Conservation (phyloP, 331 rosid genomes). For the Saraca asoca region DNA sequence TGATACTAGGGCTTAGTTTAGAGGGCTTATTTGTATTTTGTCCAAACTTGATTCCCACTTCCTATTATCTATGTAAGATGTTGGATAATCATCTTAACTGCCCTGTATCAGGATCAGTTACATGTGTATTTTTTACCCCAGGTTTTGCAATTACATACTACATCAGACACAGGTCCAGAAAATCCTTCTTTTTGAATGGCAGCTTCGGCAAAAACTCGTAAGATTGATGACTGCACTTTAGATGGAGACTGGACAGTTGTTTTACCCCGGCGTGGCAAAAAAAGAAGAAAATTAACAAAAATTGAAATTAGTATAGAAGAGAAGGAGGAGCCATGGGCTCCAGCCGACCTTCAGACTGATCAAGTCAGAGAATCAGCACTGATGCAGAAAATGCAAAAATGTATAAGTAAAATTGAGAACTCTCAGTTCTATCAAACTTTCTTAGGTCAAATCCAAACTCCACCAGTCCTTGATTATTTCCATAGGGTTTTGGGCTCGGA, state of each 20-base stretch:
- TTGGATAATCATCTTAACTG: too few species aligned
- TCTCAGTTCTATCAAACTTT: slow-evolving; percentile 62
- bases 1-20: too few species aligned
- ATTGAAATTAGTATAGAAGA: slow-evolving; percentile 38
- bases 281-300: slow-evolving; percentile 39
- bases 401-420: slow-evolving; percentile 49
- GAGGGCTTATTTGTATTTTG: too few species aligned
- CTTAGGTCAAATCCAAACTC: slow-evolving; percentile 52
- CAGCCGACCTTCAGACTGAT: slow-evolving; percentile 56
- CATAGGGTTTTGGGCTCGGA: slow-evolving; percentile 52
- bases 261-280: slow-evolving; percentile 60
- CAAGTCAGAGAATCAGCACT: slow-evolving; percentile 48
- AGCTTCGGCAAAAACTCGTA: slow-evolving; percentile 54
- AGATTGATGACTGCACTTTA: slow-evolving; percentile 24
- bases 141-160: slow-evolving; percentile 29
- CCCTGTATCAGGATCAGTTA: too few species aligned
- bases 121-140: too few species aligned
- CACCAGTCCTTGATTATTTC: slow-evolving; percentile 40
- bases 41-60: too few species aligned
- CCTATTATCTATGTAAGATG: too few species aligned
- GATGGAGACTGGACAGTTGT: slow-evolving; percentile 75
- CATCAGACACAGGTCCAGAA: slow-evolving; percentile 10
- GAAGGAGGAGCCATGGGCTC: slow-evolving; percentile 61
- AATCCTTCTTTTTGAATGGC: slow-evolving; percentile 43
- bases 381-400: slow-evolving; percentile 61